These are phyloP conservation scores for Tranzscheliella williamsii DNA, from an alignment of 1,284 basidiomycete genomes.

Conservation along the genomic window DNA sequence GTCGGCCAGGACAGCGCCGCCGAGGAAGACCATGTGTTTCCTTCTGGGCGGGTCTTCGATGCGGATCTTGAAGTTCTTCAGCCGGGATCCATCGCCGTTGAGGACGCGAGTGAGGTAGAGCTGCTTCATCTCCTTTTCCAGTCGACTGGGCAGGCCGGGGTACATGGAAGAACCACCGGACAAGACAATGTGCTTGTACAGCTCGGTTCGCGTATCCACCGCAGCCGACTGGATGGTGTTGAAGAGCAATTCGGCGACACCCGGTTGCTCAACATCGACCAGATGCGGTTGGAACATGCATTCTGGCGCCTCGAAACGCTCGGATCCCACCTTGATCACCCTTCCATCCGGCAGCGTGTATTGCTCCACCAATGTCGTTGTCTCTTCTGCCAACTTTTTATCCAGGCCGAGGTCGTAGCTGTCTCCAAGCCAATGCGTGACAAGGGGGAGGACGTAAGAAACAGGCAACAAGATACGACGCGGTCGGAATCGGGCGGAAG, in stretches of 20 bases:
- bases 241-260: slow-evolving; percentile 96
- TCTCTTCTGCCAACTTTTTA: slow-evolving; percentile 91
- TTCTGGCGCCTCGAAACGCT: slow-evolving; percentile 99
- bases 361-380: slow-evolving; percentile 91
- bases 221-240: slow-evolving; percentile 91
- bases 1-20: slow-evolving; percentile 79
- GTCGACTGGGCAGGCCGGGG: slow-evolving; percentile 89
- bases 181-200: slow-evolving; percentile 98
- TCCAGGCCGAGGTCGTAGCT: slow-evolving; percentile 91
- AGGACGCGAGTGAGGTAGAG: slow-evolving; percentile 89
- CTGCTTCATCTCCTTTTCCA: slow-evolving; percentile 99
- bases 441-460: background rate
- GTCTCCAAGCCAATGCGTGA: background rate
- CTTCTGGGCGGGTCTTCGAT: slow-evolving; percentile 97
- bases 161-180: slow-evolving; percentile 95
- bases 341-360: slow-evolving; percentile 98
- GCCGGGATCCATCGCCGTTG: slow-evolving; percentile 76
- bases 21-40: slow-evolving; percentile 99
- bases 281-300: slow-evolving; percentile 99
- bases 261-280: slow-evolving; percentile 94
- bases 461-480: no score
- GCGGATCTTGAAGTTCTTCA: slow-evolving; percentile 99
- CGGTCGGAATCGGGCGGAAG: no score
- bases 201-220: slow-evolving; percentile 83
- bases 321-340: slow-evolving; percentile 93